These are phyloP conservation scores for Cenchrus americanus DNA, from an alignment of 176 grass and related monocot species.

Conservation along the genomic window DNA sequence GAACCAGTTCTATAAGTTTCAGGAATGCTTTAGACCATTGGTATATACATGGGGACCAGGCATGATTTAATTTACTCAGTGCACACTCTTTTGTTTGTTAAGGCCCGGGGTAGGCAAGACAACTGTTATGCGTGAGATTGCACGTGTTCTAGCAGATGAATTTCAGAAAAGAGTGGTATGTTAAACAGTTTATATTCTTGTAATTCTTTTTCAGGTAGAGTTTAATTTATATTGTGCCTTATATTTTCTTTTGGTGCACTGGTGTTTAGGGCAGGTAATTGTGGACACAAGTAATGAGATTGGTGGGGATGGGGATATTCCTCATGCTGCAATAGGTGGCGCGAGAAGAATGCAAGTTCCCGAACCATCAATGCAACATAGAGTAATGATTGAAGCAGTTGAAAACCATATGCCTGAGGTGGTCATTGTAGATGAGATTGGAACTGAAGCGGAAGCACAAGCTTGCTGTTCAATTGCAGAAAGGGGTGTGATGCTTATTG, in stretches of 20 bases:
- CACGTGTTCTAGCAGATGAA: slow-evolving; percentile 90
- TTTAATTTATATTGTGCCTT: slow-evolving; percentile 27
- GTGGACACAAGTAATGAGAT: slow-evolving; percentile 99
- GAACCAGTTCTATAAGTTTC: no score
- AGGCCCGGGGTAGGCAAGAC: slow-evolving; percentile 98
- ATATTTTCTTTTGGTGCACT: slow-evolving; percentile 48
- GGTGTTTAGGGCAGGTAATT: slow-evolving; percentile 91
- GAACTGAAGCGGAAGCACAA: slow-evolving; percentile 86
- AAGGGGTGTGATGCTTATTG: slow-evolving; percentile 98
- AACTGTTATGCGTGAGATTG: slow-evolving; percentile 98
- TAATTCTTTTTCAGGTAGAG: slow-evolving; percentile 19
- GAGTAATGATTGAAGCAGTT: slow-evolving; percentile 97
- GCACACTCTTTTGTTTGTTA: slow-evolving; percentile 19
- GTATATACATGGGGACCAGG: no score
- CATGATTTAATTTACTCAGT: no score
- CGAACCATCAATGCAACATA: slow-evolving; percentile 91
- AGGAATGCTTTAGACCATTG: no score
- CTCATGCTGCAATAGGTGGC: slow-evolving; percentile 89
- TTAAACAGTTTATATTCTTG: slow-evolving; percentile 29
- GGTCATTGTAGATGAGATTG: slow-evolving; percentile 96
- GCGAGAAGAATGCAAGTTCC: slow-evolving; percentile 99
- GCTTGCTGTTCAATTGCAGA: slow-evolving; percentile 97
- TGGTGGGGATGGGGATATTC: slow-evolving; percentile 94
- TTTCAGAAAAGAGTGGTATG: slow-evolving; percentile 93
- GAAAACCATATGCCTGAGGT: slow-evolving; percentile 99